These are phyloP conservation scores for Microthlaspi erraticum DNA, from an alignment of 345 rosid genomes.

Conservation along the genomic window DNA sequence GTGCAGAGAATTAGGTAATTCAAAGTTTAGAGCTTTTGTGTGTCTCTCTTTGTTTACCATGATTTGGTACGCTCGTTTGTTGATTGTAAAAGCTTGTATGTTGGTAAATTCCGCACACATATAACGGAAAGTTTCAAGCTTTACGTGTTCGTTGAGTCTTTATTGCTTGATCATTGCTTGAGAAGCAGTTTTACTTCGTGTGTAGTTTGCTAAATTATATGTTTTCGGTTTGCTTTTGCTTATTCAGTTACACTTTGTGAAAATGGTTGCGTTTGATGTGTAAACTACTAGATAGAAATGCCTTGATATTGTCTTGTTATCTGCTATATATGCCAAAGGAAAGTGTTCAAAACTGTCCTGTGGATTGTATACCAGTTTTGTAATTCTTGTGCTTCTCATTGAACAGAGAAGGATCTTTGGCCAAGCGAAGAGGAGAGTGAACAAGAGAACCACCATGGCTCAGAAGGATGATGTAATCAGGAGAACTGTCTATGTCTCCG, in stretches of 20 bases:
- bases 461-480: slow-evolving; percentile 89
- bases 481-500: slow-evolving; percentile 53
- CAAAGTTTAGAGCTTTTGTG: slow-evolving; percentile 19
- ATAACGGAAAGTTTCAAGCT: slow-evolving; percentile 11
- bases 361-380: neutral
- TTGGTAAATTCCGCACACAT: neutral
- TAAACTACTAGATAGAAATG: too few species aligned
- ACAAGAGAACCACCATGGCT: slow-evolving; percentile 80
- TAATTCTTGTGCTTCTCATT: slow-evolving; percentile 27
- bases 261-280: slow-evolving; percentile 7
- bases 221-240: slow-evolving; percentile 11
- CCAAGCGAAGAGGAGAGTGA: slow-evolving; percentile 82
- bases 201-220: neutral
- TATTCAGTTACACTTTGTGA: neutral
- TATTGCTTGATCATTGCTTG: slow-evolving; percentile 11
- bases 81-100: slow-evolving; percentile 9
- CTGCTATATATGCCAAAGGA: slow-evolving; percentile 11
- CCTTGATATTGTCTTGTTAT: neutral
- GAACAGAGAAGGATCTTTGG: slow-evolving; percentile 72
- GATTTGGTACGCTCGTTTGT: slow-evolving; percentile 22
- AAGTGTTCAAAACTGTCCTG: neutral
- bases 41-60: slow-evolving; percentile 15
- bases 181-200: slow-evolving; percentile 17
- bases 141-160: slow-evolving; percentile 17
- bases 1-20: neutral